phyloP scores from a whole-genome alignment of 495 filamentous ascomycete species.

The Elaphomyces granulatus region DNA sequence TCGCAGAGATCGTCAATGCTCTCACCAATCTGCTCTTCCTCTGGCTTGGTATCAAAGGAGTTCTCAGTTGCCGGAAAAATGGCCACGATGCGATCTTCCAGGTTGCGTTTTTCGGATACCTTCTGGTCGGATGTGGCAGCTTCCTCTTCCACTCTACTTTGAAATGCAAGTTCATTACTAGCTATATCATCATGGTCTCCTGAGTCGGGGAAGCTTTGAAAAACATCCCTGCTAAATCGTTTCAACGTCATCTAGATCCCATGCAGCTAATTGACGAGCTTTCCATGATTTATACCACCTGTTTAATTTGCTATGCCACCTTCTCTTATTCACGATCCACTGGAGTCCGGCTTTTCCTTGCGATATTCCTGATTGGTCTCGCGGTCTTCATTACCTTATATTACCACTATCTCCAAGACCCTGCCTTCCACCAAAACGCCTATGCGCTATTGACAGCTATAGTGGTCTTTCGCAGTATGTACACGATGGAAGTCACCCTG shows the following conservation, averaged over 20 bases:
- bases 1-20: slow-evolving; percentile 54
- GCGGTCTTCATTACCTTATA: slow-evolving; percentile 76
- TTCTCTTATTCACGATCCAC: slow-evolving; percentile 57
- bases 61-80: slow-evolving; percentile 53
- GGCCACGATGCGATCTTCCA: slow-evolving; percentile 60
- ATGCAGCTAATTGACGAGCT: slow-evolving; percentile 97
- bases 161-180: slow-evolving; percentile 49
- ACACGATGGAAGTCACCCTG: slow-evolving; percentile 74
- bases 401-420: slow-evolving; percentile 89
- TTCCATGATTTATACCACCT: slow-evolving; percentile 96
- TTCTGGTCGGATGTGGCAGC: slow-evolving; percentile 67
- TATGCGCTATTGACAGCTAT: slow-evolving; percentile 69
- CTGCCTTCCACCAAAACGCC: slow-evolving; percentile 79
- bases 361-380: slow-evolving; percentile 41
- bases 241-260: slow-evolving; percentile 47
- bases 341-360: slow-evolving; percentile 43
- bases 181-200: no score
- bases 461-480: slow-evolving; percentile 70
- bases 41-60: slow-evolving; percentile 54
- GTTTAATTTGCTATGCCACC: slow-evolving; percentile 78
- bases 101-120: slow-evolving; percentile 56
- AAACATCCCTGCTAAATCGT: slow-evolving; percentile 3
- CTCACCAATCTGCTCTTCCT: slow-evolving; percentile 74
- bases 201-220: no score
- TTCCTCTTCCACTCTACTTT: slow-evolving; percentile 73